Evolutionary conservation across 768 basidiomycete species (phyloP), one percentile per base, ranked within the genome.

Genomic region (Leucogyrophana mollusca): DNA sequence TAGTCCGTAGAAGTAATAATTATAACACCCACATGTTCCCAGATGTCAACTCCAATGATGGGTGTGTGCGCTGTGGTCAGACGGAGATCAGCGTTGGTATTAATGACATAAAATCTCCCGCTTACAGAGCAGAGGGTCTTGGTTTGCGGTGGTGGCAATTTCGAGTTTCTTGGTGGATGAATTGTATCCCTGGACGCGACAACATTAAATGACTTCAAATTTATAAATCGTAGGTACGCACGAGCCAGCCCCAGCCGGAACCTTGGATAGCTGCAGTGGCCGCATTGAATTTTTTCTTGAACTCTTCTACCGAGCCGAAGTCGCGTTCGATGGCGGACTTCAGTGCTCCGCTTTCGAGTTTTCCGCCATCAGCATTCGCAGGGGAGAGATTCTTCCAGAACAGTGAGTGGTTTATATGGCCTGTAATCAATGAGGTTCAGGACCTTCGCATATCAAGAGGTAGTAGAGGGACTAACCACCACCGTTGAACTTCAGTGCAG

Each of bases 321-420:
- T 89, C 86, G 35, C 78, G 72, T 54, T 83, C 75, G 54, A 95
- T 74, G 8, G 88, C 87, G 35, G 80, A 70, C 66, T 90, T 88
- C 44, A 98, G 74, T 9, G 82, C 73, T 4, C 88, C 89, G 21
- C 74, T 73, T 4, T 61, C 61, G 27, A 92, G 72, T 56, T 80
- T 73, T 8, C 89, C 89, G 33, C 87, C 89, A 8, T 76, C 79
- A 34, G 64, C 64, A 40, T 68, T 68, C 18, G 69, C 66, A 3
- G 96, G 96, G 0, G 93, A 87, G 53, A 99, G 80, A 70, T 95
- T 98, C 69, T 86, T 90, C 96, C 96, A 99, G 78, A 99, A 99
- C 25, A 98, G 74, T 11, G 93, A 82, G 68, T 95, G 94, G 69
- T 96, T 96, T 64, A 94, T 91, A 61, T 94, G 93, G 3, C 91